These are phyloP conservation scores for Caloboletus inedulis DNA, from an alignment of 1,284 basidiomycete species.

Conservation along the genomic window DNA sequence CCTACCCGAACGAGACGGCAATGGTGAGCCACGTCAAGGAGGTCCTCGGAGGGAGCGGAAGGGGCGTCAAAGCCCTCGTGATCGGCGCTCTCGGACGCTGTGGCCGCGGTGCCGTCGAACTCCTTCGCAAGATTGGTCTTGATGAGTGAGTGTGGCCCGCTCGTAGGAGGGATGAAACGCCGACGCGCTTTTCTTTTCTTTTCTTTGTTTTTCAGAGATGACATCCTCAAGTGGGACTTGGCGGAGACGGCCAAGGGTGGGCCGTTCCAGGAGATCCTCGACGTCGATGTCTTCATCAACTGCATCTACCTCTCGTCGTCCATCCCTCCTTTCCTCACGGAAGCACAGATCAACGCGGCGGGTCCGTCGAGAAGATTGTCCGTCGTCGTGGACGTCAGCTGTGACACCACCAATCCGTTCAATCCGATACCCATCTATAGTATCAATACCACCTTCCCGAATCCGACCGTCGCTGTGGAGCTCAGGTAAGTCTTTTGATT, in stretches of 20 bases:
- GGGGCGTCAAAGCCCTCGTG: slow-evolving; percentile 85
- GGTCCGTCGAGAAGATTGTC: slow-evolving; percentile 71
- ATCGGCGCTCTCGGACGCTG: slow-evolving; percentile 97
- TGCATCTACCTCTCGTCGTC: slow-evolving; percentile 95
- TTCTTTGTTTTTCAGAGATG: slow-evolving; percentile 60
- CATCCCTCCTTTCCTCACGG: slow-evolving; percentile 88
- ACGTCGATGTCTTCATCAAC: slow-evolving; percentile 99
- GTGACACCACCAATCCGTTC: slow-evolving; percentile 98
- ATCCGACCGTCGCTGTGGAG: slow-evolving; percentile 89
- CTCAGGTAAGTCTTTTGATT: slow-evolving; percentile 55
- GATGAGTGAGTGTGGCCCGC: slow-evolving; percentile 61
- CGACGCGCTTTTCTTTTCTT: background rate
- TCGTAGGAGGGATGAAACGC: background rate
- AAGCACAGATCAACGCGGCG: slow-evolving; percentile 70
- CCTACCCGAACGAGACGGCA: slow-evolving; percentile 78
- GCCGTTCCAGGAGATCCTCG: slow-evolving; percentile 93
- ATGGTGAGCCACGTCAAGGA: slow-evolving; percentile 76
- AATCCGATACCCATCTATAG: slow-evolving; percentile 97
- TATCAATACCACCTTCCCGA: slow-evolving; percentile 93
- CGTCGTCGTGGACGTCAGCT: slow-evolving; percentile 96
- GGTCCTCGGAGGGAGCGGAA: slow-evolving; percentile 67
- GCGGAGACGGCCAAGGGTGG: slow-evolving; percentile 96
- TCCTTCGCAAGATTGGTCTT: slow-evolving; percentile 92
- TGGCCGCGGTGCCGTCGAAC: slow-evolving; percentile 93
- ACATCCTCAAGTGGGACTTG: slow-evolving; percentile 98